These are phyloP conservation scores for Neurospora discreta DNA, from an alignment of 495 filamentous ascomycete genomes.

Conservation along the genomic window DNA sequence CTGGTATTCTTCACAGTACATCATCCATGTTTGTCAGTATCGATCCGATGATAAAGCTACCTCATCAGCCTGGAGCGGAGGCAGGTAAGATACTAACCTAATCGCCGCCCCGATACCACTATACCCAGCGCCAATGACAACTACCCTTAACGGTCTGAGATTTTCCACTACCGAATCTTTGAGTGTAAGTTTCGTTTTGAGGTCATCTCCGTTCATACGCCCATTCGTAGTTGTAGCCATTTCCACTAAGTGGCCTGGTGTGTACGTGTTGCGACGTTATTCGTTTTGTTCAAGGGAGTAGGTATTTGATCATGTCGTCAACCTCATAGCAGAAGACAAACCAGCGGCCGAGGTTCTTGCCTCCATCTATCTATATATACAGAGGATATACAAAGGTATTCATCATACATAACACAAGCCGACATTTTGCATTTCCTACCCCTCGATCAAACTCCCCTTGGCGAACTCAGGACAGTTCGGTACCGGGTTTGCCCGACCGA, in stretches of 20 bases:
- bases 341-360: not conserved
- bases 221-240: not conserved
- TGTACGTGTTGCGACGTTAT: not conserved
- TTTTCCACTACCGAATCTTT: slow-evolving; percentile 35
- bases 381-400: not conserved
- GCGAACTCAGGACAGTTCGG: not conserved
- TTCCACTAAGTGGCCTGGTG: not conserved
- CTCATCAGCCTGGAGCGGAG: not conserved
- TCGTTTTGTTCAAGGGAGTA: not conserved
- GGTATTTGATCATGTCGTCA: not conserved
- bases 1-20: slow-evolving; percentile 23
- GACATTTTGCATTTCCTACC: not conserved
- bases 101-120: slow-evolving; percentile 37
- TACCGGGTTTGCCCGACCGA: not conserved
- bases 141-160: slow-evolving; percentile 32
- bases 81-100: slow-evolving; percentile 6
- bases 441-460: not conserved
- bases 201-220: not conserved
- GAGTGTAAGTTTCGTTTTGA: slow-evolving; percentile 15
- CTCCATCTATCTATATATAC: not conserved
- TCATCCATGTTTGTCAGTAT: slow-evolving; percentile 4
- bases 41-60: not conserved
- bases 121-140: slow-evolving; percentile 39
- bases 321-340: not conserved
- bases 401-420: not conserved